phyloP scores from a whole-genome alignment of 257 asterid species.

The Solanum acaule region DNA sequence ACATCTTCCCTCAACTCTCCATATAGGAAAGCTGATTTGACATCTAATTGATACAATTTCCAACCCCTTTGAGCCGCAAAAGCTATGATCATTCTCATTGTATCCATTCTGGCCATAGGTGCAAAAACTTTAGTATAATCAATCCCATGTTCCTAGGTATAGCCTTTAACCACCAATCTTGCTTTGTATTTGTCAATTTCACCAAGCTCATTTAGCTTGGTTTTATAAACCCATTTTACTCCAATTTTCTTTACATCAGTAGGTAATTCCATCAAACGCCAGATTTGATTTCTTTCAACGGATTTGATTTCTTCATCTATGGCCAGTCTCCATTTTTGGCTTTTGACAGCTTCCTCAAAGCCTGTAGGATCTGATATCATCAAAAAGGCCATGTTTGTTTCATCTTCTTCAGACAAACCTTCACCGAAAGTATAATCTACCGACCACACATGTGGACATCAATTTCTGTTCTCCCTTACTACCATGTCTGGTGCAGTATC shows the following conservation, averaged over 20 bases:
- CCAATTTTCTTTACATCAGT: neutral
- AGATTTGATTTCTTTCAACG: neutral
- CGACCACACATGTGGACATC: neutral
- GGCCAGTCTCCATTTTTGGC: neutral
- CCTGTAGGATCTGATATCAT: neutral
- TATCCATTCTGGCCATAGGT: neutral
- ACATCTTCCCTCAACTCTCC: neutral
- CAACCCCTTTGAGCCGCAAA: neutral
- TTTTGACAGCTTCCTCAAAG: neutral
- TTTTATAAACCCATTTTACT: neutral
- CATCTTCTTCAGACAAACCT: neutral
- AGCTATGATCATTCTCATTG: neutral
- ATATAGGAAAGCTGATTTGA: neutral
- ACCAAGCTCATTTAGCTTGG: neutral
- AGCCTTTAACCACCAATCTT: neutral
- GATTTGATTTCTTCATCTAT: neutral
- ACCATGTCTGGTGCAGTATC: neutral
- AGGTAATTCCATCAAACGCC: neutral
- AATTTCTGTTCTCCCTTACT: neutral
- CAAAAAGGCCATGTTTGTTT: neutral
- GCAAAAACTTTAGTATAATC: neutral
- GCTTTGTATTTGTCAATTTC: neutral
- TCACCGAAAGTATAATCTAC: neutral
- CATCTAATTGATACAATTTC: neutral
- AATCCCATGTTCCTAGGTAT: neutral